phyloP scores from a whole-genome alignment of 2,329 filamentous ascomycete genomes.

The Coniochaeta sp. region DNA sequence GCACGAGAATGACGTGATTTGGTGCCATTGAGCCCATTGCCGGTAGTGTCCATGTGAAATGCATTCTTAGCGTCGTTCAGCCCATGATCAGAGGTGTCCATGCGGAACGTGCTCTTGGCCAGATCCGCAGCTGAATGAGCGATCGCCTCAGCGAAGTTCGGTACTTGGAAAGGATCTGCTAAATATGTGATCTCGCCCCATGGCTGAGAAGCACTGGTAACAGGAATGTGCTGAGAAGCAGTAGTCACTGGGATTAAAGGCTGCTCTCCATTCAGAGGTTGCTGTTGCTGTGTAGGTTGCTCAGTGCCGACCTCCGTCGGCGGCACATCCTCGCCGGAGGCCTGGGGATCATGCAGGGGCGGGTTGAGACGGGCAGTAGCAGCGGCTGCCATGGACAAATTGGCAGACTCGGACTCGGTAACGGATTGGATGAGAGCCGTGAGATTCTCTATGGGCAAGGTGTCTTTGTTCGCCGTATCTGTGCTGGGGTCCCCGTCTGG shows the following conservation, averaged over 20 bases:
- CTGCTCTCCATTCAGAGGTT: constrained; percentile 4
- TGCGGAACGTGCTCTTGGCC: constrained; percentile 42
- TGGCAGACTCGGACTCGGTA: constrained; percentile 38
- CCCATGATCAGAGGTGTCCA: constrained; percentile 33
- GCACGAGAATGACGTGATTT: constrained; percentile 46
- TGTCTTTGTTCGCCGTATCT: constrained; percentile 17
- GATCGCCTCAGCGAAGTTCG: constrained; percentile 15
- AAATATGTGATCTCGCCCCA: constrained; percentile 49
- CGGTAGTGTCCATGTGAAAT: constrained; percentile 20
- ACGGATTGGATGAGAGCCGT: constrained; percentile 34
- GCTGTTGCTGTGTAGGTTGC: constrained; percentile 7
- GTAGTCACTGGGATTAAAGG: constrained; percentile 8
- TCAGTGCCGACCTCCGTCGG: constrained; percentile 13
- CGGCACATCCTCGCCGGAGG: constrained; percentile 21
- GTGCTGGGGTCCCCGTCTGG: not conserved
- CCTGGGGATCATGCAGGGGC: constrained; percentile 29
- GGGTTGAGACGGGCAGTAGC: constrained; percentile 48
- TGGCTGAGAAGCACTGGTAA: constrained; percentile 24
- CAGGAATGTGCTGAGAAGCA: not conserved
- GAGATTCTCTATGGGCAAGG: constrained; percentile 41
- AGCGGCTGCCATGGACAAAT: constrained; percentile 48
- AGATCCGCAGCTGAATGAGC: constrained; percentile 15
- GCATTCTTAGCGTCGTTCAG: constrained; percentile 33
- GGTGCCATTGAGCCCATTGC: constrained; percentile 30
- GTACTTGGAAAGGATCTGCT: constrained; percentile 21